Percentiles rank a stretch among this genome's conserved stretches.
phyloP scores from a whole-genome alignment of 805 yeast genomes.

The Candida railenensis region DNA sequence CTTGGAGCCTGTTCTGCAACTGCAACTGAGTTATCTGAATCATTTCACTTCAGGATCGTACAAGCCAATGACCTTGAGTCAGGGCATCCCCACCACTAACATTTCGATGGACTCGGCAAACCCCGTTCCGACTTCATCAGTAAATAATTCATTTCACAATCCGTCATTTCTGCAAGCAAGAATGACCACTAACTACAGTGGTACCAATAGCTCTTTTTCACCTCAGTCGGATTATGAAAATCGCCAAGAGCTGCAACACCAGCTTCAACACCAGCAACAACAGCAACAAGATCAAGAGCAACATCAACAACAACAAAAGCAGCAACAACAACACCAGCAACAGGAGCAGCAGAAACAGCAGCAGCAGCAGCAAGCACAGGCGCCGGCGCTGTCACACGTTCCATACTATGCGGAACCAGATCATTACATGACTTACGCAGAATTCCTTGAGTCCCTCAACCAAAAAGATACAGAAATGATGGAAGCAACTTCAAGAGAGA shows the following conservation, averaged over 20 bases:
- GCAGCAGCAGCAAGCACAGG: slow-evolving; percentile 7
- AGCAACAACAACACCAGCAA: slow-evolving; percentile 2
- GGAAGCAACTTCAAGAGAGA: not conserved
- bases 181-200: no score
- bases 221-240: not conserved
- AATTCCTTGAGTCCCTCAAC: slow-evolving; percentile 33
- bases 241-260: slow-evolving; percentile 9
- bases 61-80: slow-evolving; percentile 15
- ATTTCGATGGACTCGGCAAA: slow-evolving; percentile 49
- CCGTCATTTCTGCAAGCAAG: not conserved
- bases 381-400: not conserved
- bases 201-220: not conserved
- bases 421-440: slow-evolving; percentile 43
- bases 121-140: slow-evolving; percentile 11
- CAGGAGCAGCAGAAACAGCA: slow-evolving; percentile 3
- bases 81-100: slow-evolving; percentile 54
- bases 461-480: slow-evolving; percentile 11
- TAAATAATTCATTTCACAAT: slow-evolving; percentile 1
- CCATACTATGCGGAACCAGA: slow-evolving; percentile 27
- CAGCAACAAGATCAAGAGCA: slow-evolving; percentile 6
- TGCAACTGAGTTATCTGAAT: slow-evolving; percentile 8
- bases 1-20: slow-evolving; percentile 11
- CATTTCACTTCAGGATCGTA: slow-evolving; percentile 9
- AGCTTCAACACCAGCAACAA: slow-evolving; percentile 13
- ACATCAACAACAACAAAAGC: slow-evolving; percentile 1